These are phyloP conservation scores for Sugiyamaella valdiviana DNA, from an alignment of 805 yeast species.

Conservation along the genomic window DNA sequence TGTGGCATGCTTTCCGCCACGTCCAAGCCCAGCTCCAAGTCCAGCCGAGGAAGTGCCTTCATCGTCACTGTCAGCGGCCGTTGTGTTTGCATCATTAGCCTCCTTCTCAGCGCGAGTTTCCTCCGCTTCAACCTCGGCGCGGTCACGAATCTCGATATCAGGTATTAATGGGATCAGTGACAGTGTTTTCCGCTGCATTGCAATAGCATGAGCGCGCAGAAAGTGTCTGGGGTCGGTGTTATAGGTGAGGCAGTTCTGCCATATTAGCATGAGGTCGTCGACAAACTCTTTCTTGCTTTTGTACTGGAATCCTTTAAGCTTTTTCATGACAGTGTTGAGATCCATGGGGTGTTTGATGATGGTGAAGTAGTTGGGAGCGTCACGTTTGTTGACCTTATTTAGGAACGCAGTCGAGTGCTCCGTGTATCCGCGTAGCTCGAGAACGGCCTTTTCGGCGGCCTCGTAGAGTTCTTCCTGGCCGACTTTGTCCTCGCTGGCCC, in stretches of 20 bases:
- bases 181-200: constrained; percentile 88
- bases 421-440: constrained; percentile 83
- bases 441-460: constrained; percentile 91
- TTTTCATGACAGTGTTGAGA: constrained; percentile 86
- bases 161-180: constrained; percentile 80
- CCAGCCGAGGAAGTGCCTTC: constrained; percentile 9
- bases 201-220: constrained; percentile 82
- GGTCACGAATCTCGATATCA: constrained; percentile 65
- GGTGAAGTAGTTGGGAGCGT: constrained; percentile 93
- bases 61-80: constrained; percentile 14
- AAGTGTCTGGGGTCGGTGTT: constrained; percentile 94
- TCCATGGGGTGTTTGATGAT: constrained; percentile 95
- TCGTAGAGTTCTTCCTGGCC: constrained; percentile 98
- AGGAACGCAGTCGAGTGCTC: constrained; percentile 95
- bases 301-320: constrained; percentile 75
- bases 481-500: constrained; percentile 92
- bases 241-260: constrained; percentile 90
- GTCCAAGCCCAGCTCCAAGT: constrained; percentile 34
- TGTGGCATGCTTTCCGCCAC: constrained; percentile 22
- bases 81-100: constrained; percentile 6
- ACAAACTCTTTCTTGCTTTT: constrained; percentile 82
- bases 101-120: constrained; percentile 21
- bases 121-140: constrained; percentile 37
- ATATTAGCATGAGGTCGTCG: constrained; percentile 90
- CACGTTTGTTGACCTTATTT: constrained; percentile 93